Base-by-base conservation (phyloP, 352 stramenopile species). In the Thalassiosira hispida region DNA sequence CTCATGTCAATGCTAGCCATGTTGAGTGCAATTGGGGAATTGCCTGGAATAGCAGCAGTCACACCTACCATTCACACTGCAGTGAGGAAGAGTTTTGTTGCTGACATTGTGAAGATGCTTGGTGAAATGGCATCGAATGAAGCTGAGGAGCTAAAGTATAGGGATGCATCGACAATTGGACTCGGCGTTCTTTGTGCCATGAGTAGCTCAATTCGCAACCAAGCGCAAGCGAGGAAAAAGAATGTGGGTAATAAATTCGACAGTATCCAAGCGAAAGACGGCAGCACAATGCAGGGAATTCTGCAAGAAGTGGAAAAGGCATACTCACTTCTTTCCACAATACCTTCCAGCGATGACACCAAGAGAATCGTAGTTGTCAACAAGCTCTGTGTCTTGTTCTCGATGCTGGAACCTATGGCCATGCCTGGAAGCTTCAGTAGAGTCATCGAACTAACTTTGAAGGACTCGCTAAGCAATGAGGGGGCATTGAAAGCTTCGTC, bases 401-500 rank as follows among this genome's bases (percentile, higher is more conserved):
- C 66, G 4, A 35, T 63, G 18, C 49, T 84, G 1, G 57, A 77
- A 46, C 4, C 38, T 20, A 31, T 84, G 12, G 56, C 77, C 23
- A 53, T 84, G 29, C 77, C 77, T 33, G 77, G 77, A 18, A 75
- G 44, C 31, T 74, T 79, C 29, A 68, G 57, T 55, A 69, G 63
- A 60, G 64, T 84, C 14, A 77, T 84, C 25, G 77, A 84, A 53
- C 35, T 69, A 25, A 73, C 49, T 35, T 73, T 84, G 59, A 74
- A 80, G 27, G 52, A 65, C 11, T 31, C 52, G 8, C 29, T 25
- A 29, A 56, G 20, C 11, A 64, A 57, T 65, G 66, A 60, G 18
- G 11, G 23, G 40, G 57, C 80, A 61, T 62, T 84, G 11, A 88
- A 85, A 63, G 49, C 29, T 51, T 79, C 78, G 18, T 86, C 68